These are phyloP conservation scores for Fusarium vanettenii DNA, from an alignment of 2,329 filamentous ascomycete genomes.

Conservation along the genomic window DNA sequence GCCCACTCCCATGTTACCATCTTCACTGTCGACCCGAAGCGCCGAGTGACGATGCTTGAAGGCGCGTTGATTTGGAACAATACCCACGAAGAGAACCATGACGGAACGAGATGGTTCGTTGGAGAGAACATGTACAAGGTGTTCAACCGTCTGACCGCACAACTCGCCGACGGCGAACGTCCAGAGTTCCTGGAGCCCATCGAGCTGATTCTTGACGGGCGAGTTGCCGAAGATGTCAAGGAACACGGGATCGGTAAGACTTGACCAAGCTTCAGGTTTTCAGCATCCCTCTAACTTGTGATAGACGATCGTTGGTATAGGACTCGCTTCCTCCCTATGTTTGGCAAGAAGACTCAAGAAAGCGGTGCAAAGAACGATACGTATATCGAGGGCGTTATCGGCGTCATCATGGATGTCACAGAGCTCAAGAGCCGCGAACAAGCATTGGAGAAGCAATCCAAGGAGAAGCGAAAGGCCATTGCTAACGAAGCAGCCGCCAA, in stretches of 20 bases:
- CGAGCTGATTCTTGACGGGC: constrained; percentile 72
- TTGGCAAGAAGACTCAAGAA: constrained; percentile 66
- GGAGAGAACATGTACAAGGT: constrained; percentile 74
- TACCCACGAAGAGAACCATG: constrained; percentile 52
- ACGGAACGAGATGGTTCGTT: constrained; percentile 61
- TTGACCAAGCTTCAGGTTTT: not conserved
- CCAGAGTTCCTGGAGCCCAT: constrained; percentile 68
- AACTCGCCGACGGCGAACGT: constrained; percentile 56
- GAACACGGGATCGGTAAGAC: constrained; percentile 69
- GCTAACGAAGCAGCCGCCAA: constrained; percentile 83
- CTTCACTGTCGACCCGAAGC: constrained; percentile 75
- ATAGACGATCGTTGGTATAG: constrained; percentile 74
- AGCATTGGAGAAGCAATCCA: constrained; percentile 71
- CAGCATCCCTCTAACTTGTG: constrained; percentile 10
- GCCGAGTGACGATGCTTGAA: constrained; percentile 75
- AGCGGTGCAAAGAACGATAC: constrained; percentile 57
- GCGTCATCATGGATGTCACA: constrained; percentile 84
- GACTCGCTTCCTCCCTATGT: constrained; percentile 76
- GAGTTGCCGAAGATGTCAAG: constrained; percentile 68
- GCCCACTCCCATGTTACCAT: constrained; percentile 80
- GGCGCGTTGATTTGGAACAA: constrained; percentile 71
- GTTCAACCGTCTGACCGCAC: constrained; percentile 63
- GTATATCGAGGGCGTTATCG: constrained; percentile 77
- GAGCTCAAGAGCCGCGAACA: constrained; percentile 64
- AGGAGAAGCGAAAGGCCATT: constrained; percentile 76